Conservation (phyloP, 176 grass and related monocot species). For the Phoenix dactylifera region DNA sequence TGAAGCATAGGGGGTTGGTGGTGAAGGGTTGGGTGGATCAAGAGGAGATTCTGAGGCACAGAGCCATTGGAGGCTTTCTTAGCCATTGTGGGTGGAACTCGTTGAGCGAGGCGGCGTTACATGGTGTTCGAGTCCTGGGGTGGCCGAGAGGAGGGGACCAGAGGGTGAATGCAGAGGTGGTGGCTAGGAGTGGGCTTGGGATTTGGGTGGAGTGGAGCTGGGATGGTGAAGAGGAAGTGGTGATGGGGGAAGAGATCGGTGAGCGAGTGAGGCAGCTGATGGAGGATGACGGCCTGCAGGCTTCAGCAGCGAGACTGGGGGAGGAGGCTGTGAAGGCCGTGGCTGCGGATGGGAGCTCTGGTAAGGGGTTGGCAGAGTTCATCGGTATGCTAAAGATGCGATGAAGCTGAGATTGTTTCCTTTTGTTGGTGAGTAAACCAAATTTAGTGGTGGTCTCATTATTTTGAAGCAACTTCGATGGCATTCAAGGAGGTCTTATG, state of each 20-base stretch:
- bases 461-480: too few species aligned
- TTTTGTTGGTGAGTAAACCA: too few species aligned
- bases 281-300: slow-evolving; percentile 7
- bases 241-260: slow-evolving; percentile 31
- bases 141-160: slow-evolving; percentile 53
- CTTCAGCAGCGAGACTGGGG: neutral
- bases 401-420: too few species aligned
- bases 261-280: slow-evolving; percentile 45
- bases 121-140: slow-evolving; percentile 43
- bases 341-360: slow-evolving; percentile 21
- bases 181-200: slow-evolving; percentile 27
- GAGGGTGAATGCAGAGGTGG: slow-evolving; percentile 29
- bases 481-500: too few species aligned
- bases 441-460: too few species aligned
- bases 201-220: slow-evolving; percentile 52
- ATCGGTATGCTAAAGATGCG: neutral
- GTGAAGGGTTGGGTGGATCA: slow-evolving; percentile 59
- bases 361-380: slow-evolving; percentile 25
- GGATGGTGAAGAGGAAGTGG: slow-evolving; percentile 26
- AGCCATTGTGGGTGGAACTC: slow-evolving; percentile 74
- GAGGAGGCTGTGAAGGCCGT: slow-evolving; percentile 20
- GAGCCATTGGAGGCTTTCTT: slow-evolving; percentile 38
- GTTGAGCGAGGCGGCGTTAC: slow-evolving; percentile 26
- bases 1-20: slow-evolving; percentile 36
- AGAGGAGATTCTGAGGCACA: slow-evolving; percentile 43